These are phyloP conservation scores for Radiomyces spectabilis DNA, from an alignment of 192 early-diverging fungal genomes.

Conservation along the genomic window DNA sequence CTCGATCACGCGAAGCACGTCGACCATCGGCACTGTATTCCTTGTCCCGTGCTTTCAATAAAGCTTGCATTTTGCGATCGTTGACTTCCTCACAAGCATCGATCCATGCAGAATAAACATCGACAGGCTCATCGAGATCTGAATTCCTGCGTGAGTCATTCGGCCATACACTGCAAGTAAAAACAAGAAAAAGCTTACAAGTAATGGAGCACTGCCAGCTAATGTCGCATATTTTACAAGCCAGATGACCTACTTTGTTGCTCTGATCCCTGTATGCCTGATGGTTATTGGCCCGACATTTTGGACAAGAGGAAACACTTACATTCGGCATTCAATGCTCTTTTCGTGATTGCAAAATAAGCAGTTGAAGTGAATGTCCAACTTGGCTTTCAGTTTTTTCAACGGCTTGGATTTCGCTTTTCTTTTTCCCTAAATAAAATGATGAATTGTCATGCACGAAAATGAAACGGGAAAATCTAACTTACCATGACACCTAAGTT, in stretches of 20 bases:
- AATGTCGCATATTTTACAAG: conserved; percentile 72
- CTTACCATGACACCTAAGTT: too few relatives aligned
- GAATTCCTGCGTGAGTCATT: too few relatives aligned
- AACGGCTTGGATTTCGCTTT: conserved; percentile 65
- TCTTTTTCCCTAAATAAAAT: conserved; percentile 71
- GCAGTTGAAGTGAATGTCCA: conserved; percentile 73
- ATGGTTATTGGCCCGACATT: too few relatives aligned
- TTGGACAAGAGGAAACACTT: too few relatives aligned
- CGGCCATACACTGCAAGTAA: too few relatives aligned
- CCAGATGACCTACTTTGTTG: conserved; percentile 65
- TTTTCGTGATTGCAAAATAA: conserved; percentile 85
- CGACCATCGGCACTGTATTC: background rate
- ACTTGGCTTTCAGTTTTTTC: conserved; percentile 47
- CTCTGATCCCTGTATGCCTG: conserved; percentile 53
- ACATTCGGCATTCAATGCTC: conserved; percentile 67
- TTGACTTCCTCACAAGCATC: conserved; percentile 66
- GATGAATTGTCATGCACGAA: too few relatives aligned
- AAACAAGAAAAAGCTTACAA: conserved; percentile 26
- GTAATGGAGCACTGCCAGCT: conserved; percentile 65
- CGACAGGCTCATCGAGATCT: conserved; percentile 71
- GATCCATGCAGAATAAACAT: conserved; percentile 88
- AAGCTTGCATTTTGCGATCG: conserved; percentile 8
- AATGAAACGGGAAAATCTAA: too few relatives aligned
- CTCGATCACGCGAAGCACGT: too few relatives aligned
- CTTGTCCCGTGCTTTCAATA: too few relatives aligned